Base-by-base conservation (phyloP, 495 filamentous ascomycete species). In the Penicillium riverlandense region DNA sequence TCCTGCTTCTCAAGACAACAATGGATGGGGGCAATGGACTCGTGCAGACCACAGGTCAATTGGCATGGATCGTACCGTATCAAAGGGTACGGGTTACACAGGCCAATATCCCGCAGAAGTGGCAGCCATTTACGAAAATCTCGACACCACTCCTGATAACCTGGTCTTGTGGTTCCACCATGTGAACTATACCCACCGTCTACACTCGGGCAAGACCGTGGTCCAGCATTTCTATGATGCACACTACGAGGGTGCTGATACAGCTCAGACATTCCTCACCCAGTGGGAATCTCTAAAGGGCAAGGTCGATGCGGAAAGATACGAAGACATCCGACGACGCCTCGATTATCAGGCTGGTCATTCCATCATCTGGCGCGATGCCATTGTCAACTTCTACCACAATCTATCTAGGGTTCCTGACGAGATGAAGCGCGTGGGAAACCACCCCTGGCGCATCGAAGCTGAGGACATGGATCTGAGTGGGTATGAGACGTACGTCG, bases 191-290 rank as follows among this genome's bases (percentile, higher is more conserved):
- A 86, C 80, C 0, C 75, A 84, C 34, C 61, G 55, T 12, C 75
- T 88, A 11, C 66, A 83, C 35, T 79, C 70, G 6, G 80, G 81
- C 7, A 78, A 83, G 58, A 83, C 81, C 0, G 81, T 88, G 1
- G 86, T 88, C 40, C 83, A 88, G 59, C 80, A 88, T 56, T 85
- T 88, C 54, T 88, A 86, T 54, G 78, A 88, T 49, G 78, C 79
- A 28, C 75, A 88, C 58, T 85, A 88, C 60, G 62, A 48, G 11
- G 83, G 84, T 11, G 74, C 76, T 13, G 72, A 65, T 14, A 75
- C 70, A 3, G 84, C 75, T 1, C 79, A 83, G 44, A 72, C 66
- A 0, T 85, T 86, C 55, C 54, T 69, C 0, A 35, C 53, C 1
- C 54, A 62, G 37, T 86, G 82, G 82, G 51, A 72, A 30, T 59